Base-by-base conservation (phyloP, 2,329 filamentous ascomycete species). In the Exophiala mesophila region DNA sequence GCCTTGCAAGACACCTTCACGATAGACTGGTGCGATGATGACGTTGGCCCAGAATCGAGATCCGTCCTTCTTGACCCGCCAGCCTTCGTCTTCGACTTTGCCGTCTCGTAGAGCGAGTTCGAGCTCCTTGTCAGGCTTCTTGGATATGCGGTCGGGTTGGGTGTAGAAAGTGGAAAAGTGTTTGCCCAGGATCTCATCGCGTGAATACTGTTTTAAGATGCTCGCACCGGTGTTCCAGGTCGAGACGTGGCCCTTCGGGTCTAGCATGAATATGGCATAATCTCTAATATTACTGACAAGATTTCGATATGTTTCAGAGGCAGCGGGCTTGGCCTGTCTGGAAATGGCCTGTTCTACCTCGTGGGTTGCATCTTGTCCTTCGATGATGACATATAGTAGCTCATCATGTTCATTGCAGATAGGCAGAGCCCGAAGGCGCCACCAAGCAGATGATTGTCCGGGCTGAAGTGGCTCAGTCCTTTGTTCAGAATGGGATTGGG, bases 191-290 rank as follows among this genome's bases (percentile, higher is more conserved):
- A 80, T 75, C 24, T 80, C 76, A 2, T 71, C 63, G 13, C 64
- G 59, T 1, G 55, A 68, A 55, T 77, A 80, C 2, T 75, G 75
- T 54, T 80, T 80, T 50, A 77, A 66, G 9, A 73, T 59, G 37
- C 72, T 63, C 0, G 76, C 76, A 2, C 76, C 76, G 0, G 66
- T 63, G 49, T 79, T 80, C 77, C 76, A 80, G 0, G 76, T 78
- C 1, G 67, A 67, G 12, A 80, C 69, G 51, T 71, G 63, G n/a
- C 77, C 77, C 3, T 64, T 59, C 0, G 72, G 67, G 39, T 79
- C 75, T 19, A 80, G 66, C 63, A 80, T 73, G 55, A 80, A 82
- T 47, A 81, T 81, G 44, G 77, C 77, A 52, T 79, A 80, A 47
- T 80, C 75, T 58, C 74, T 77, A 53, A 80, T 74, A 0, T 72